Percentiles rank a stretch among this genome's conserved stretches.
Conservation (phyloP, 2,329 filamentous ascomycete species). For the Periconia macrospinosa region DNA sequence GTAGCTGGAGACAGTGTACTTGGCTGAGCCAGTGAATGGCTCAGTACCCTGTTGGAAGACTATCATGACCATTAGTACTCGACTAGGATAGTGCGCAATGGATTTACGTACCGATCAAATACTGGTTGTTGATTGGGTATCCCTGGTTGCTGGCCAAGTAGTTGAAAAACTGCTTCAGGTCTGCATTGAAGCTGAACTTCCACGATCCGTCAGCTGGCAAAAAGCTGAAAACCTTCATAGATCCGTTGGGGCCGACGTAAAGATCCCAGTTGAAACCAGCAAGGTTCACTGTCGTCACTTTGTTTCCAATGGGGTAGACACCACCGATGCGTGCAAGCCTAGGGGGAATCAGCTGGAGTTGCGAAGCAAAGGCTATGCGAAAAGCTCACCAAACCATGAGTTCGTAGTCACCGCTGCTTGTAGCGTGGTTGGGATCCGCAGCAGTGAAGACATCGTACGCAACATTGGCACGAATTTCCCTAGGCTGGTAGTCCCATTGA, state of each 20-base stretch:
- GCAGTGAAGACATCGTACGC: conserved; percentile 12
- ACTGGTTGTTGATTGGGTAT: background rate
- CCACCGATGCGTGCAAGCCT: background rate
- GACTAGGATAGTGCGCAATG: too few relatives aligned
- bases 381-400: conserved; percentile 8
- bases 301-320: background rate
- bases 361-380: background rate
- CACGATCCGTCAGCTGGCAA: background rate
- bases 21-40: background rate
- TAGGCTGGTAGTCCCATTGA: conserved; percentile 7
- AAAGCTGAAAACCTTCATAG: background rate
- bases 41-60: background rate
- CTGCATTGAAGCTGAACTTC: background rate
- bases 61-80: too few relatives aligned
- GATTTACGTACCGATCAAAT: background rate
- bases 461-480: conserved; percentile 4
- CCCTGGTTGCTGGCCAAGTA: background rate
- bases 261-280: background rate
- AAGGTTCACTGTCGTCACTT: background rate
- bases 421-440: conserved; percentile 4
- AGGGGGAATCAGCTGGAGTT: background rate
- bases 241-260: background rate
- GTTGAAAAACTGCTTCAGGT: background rate
- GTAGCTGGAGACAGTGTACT: background rate
- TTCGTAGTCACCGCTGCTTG: conserved; percentile 10